Evolutionary conservation across 2,329 filamentous ascomycete genomes (phyloP).

Genomic region (Colletotrichum euphorbiae): DNA sequence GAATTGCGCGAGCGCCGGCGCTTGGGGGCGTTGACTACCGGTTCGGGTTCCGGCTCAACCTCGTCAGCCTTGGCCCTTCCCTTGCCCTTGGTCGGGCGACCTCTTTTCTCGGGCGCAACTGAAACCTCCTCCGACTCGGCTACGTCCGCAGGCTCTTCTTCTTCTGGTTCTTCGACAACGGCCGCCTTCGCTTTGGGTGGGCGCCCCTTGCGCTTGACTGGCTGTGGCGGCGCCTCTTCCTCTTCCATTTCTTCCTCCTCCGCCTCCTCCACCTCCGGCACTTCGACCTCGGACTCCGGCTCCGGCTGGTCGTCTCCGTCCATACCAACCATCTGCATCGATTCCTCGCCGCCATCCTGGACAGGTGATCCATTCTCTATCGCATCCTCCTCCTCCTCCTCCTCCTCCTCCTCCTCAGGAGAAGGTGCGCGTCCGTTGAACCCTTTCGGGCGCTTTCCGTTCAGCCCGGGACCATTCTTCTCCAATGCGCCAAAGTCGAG

Average conservation of each 20-base stretch:
- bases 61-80: constrained; percentile 36
- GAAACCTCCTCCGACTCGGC: constrained; percentile 45
- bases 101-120: constrained; percentile 19
- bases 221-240: constrained; percentile 34
- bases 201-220: constrained; percentile 32
- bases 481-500: constrained; percentile 61
- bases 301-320: constrained; percentile 44
- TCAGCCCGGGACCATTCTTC: constrained; percentile 42
- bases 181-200: constrained; percentile 30
- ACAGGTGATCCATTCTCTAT: constrained; percentile 42
- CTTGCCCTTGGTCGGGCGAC: constrained; percentile 39
- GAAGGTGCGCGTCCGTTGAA: constrained; percentile 44
- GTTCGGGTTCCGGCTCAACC: constrained; percentile 15
- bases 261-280: constrained; percentile 44
- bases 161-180: constrained; percentile 26
- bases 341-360: constrained; percentile 52
- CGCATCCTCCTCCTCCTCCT: constrained; percentile 40
- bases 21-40: constrained; percentile 19
- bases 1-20: constrained; percentile 39
- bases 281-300: constrained; percentile 47
- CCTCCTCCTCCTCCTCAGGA: constrained; percentile 47
- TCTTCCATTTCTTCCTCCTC: constrained; percentile 32
- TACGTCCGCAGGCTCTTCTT: constrained; percentile 37
- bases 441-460: constrained; percentile 41
- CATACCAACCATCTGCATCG: constrained; percentile 54